Percentiles rank a stretch among this genome's conserved stretches.
Evolutionary conservation across 2,329 filamentous ascomycete species (phyloP).

Genomic region (Aspergillus sp.): DNA sequence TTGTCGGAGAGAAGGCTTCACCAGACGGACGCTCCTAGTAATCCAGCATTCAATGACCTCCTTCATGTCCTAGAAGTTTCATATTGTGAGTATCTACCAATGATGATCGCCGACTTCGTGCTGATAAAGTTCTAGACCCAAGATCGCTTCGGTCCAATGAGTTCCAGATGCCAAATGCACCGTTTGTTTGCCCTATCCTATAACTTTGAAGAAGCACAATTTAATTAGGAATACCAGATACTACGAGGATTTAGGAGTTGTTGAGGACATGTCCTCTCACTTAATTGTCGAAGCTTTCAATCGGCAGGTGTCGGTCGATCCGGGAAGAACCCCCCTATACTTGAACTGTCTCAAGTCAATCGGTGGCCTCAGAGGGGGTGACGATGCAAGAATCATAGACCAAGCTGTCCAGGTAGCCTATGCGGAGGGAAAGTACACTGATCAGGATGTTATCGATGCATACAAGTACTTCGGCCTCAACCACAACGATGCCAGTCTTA

Average conservation of each 20-base stretch:
- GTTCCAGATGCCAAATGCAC: constrained; percentile 27
- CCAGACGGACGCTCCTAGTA: constrained; percentile 25
- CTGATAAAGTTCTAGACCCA: constrained; percentile 23
- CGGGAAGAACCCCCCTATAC: constrained; percentile 54
- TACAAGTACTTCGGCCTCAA: constrained; percentile 57
- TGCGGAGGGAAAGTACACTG: constrained; percentile 54
- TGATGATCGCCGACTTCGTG: background rate
- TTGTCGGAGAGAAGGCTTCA: constrained; percentile 32
- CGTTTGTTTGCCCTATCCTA: constrained; percentile 21
- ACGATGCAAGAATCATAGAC: constrained; percentile 52
- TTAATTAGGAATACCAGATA: constrained; percentile 30
- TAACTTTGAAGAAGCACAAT: background rate
- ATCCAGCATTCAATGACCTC: constrained; percentile 36
- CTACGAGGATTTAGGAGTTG: constrained; percentile 59
- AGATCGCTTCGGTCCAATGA: constrained; percentile 20
- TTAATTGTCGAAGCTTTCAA: constrained; percentile 61
- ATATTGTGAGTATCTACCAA: constrained; percentile 24
- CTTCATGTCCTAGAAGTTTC: constrained; percentile 29
- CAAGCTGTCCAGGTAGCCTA: constrained; percentile 54
- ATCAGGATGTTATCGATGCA: constrained; percentile 53
- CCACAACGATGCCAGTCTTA: constrained; percentile 38
- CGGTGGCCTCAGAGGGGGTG: constrained; percentile 44
- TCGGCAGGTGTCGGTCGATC: constrained; percentile 55
- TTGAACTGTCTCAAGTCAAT: constrained; percentile 62
- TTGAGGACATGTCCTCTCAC: constrained; percentile 58